Evolutionary conservation across 371 early-diverging fungal species (phyloP).

Genomic region (Mucor saturninus): DNA sequence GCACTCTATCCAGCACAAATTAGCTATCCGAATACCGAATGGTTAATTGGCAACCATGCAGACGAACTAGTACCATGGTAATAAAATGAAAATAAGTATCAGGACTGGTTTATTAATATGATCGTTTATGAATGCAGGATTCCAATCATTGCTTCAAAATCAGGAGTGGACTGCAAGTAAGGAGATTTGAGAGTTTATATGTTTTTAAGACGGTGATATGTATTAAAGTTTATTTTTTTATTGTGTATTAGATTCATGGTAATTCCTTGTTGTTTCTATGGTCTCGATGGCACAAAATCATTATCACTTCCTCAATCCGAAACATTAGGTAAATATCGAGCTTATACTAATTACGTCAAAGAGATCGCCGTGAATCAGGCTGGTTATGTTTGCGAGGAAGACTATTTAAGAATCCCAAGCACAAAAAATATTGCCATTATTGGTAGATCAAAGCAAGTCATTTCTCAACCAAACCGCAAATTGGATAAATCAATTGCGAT

Average conservation of each 20-base stretch:
- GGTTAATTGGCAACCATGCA: conserved; percentile 92
- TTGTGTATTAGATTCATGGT: conserved; percentile 64
- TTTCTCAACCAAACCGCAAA: background rate
- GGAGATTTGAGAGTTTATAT: conserved; percentile 5
- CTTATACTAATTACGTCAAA: conserved; percentile 71
- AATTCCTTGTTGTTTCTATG: conserved; percentile 86
- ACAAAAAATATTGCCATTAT: conserved; percentile 88
- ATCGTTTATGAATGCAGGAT: conserved; percentile 47
- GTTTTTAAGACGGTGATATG: background rate
- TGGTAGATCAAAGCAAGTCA: conserved; percentile 47
- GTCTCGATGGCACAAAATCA: conserved; percentile 67
- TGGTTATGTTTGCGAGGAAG: conserved; percentile 71
- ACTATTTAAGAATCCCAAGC: conserved; percentile 83
- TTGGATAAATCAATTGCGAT: conserved; percentile 17
- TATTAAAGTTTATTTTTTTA: background rate
- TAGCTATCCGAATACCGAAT: conserved; percentile 61
- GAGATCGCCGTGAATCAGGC: conserved; percentile 54
- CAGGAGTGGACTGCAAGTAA: conserved; percentile 63
- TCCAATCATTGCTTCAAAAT: conserved; percentile 76
- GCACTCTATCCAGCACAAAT: conserved; percentile 65
- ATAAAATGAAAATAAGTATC: conserved; percentile 3
- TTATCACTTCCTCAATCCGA: conserved; percentile 42
- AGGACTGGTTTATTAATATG: conserved; percentile 12
- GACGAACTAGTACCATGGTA: conserved; percentile 91
- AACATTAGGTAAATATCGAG: conserved; percentile 71